phyloP scores from a whole-genome alignment of 805 yeast genomes.

The Kazachstania africana region DNA sequence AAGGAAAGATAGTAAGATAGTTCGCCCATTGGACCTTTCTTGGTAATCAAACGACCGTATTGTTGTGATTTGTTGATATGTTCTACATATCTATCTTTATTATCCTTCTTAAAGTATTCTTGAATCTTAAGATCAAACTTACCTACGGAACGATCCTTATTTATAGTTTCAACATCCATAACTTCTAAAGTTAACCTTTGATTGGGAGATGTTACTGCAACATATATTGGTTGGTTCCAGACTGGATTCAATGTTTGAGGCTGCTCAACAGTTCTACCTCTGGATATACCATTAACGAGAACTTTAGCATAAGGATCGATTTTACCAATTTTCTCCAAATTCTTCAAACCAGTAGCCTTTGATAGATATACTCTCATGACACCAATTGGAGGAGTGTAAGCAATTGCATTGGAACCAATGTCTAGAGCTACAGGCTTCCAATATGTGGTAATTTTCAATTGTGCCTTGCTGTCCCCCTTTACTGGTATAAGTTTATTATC shows the following conservation, averaged over 20 bases:
- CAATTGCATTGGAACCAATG: constrained; percentile 58
- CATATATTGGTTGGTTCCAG: constrained; percentile 74
- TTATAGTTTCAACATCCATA: constrained; percentile 75
- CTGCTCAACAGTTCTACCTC: constrained; percentile 62
- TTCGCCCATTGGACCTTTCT: constrained; percentile 75
- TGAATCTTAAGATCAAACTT: constrained; percentile 57
- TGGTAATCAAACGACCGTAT: constrained; percentile 52
- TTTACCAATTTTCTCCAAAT: constrained; percentile 80
- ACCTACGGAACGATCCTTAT: constrained; percentile 84
- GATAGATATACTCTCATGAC: constrained; percentile 64
- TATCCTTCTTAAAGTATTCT: constrained; percentile 51
- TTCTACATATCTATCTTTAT: constrained; percentile 51
- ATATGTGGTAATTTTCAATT: constrained; percentile 49
- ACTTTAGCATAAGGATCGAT: constrained; percentile 86
- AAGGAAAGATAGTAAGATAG: constrained; percentile 66
- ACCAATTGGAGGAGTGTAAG: constrained; percentile 92
- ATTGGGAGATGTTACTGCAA: constrained; percentile 71
- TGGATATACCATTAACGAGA: constrained; percentile 61
- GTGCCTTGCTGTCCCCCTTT: constrained; percentile 58
- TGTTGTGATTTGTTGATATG: constrained; percentile 44
- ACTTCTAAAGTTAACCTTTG: constrained; percentile 78
- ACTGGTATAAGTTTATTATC: constrained; percentile 72
- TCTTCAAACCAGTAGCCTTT: constrained; percentile 63
- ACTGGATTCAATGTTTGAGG: constrained; percentile 65
- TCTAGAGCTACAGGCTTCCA: constrained; percentile 82